Evolutionary conservation across 1,284 basidiomycete species (phyloP), one percentile per base, ranked within the genome.

Genomic region (Athelia sp.): DNA sequence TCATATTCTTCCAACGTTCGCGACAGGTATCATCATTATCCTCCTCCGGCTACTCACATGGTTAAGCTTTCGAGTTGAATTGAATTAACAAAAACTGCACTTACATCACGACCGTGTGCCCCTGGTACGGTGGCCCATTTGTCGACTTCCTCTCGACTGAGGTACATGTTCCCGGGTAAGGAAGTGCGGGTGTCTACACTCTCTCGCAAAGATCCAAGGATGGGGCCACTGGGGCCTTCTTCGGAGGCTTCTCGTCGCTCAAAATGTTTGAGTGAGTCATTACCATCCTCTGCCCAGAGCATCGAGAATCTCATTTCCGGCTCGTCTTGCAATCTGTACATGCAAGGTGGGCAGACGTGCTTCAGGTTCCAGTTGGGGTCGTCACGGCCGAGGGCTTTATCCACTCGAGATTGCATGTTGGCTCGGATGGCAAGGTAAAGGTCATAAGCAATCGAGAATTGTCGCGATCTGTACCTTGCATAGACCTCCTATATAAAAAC

Each of bases 1-100:
- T 43, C 23, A 59, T 50, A 22, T 58, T 58, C 35, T 59, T 57
- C 51, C 53, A 54, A 6, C 55, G 40, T 21, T 49, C 40, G 2
- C 43, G 50, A 29, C 55, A 59, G 1, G 40, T 36, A 19, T 42
- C 47, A 0, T n/a, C n/a, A n/a, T 40, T 45, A 13, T 57, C 56
- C 40, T 21, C 17, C 4, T 23, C 51, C 49, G 50, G 49, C 1
- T 31, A 34, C 6, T 3, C 29, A 29, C n/a, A n/a, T n/a, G n/a
- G n/a, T n/a, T n/a, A n/a, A 46, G 29, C 35, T 19, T 17, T 11
- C 18, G 9, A 15, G 9, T 45, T 13, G 11, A 19, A 11, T 10
- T 43, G 19, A 10, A 23, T 26, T 45, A 23, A 14, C 19, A 23
- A 11, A 11, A n/a, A 43, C n/a, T n/a, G n/a, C n/a, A 45, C 21